A percentile compares a stretch with the other conserved stretches of the same genome.
Evolutionary conservation across 768 basidiomycete genomes (phyloP).

Genomic region (Tylopilus rubrobrunneus): DNA sequence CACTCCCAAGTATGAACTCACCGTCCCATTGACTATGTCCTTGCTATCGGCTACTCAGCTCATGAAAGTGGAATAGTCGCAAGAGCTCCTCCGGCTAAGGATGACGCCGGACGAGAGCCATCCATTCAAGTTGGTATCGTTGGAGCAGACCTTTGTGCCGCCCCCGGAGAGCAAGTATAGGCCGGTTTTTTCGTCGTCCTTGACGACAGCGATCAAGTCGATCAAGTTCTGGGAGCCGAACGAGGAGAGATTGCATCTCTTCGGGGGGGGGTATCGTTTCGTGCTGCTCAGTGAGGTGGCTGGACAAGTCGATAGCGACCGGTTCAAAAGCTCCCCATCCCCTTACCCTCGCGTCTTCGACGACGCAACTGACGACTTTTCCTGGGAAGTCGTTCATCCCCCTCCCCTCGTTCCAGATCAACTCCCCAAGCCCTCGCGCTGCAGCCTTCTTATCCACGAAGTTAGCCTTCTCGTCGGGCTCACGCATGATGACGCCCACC

Average conservation of each 20-base stretch:
- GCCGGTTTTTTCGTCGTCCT: constrained; percentile 51
- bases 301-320: constrained; percentile 40
- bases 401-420: too few relatives aligned
- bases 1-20: constrained; percentile 46
- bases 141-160: constrained; percentile 50
- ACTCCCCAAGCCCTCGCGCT: too few relatives aligned
- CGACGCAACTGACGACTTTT: constrained; percentile 14
- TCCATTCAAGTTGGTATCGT: constrained; percentile 29
- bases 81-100: constrained; percentile 54
- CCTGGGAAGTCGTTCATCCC: constrained; percentile 13
- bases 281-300: constrained; percentile 56
- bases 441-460: too few relatives aligned
- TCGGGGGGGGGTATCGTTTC: constrained; percentile 49
- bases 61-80: constrained; percentile 66
- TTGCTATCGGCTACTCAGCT: constrained; percentile 55
- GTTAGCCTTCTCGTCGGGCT: constrained; percentile 31
- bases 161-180: constrained; percentile 54
- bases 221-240: constrained; percentile 65
- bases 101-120: constrained; percentile 32
- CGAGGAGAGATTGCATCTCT: constrained; percentile 55
- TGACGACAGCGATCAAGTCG: constrained; percentile 46
- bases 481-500: constrained; percentile 16
- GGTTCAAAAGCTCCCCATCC: constrained; percentile 9
- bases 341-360: neutral
- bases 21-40: constrained; percentile 49